Base-by-base conservation (phyloP, 2,329 filamentous ascomycete genomes). In the Exophiala calicioides region DNA sequence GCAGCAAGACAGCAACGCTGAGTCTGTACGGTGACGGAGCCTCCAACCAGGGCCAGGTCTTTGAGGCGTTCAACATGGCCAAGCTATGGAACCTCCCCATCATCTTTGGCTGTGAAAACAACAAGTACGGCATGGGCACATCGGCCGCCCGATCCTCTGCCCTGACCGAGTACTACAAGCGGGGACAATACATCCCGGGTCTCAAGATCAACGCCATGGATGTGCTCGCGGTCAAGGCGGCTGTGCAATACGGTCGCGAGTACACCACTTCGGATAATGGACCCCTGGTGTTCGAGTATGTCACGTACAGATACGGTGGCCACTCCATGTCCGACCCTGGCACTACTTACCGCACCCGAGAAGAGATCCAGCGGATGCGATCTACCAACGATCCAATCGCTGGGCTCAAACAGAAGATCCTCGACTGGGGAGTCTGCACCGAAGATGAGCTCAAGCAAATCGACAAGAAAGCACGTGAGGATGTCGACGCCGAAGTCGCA, bases 131-230 rank as follows among this genome's bases (percentile, higher is more conserved):
- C 72, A 98, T 98, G 93, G 93, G 93, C 75, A 98, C 93, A 56
- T 87, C 93, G 53, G 91, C 93, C 60, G 85, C 86, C 73, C 90
- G 93, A 65, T 90, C 93, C 53, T 91, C 93, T 52, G 93, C 93
- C 63, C 76, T 96, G 68, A 97, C 93, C 71, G 93, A 98, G 73
- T 98, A 98, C 85, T 97, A 98, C 84, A 97, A 97, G 85, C 91
- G 93, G 75, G 93, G 93, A 60, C 93, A 98, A 77, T 98, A 97
- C 80, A 98, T 98, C 61, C 91, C 93, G 48, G 93, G 93, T 77
- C 83, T 98, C 64, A 98, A 98, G 82, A 89, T 98, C 72, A 98
- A 98, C 76, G 93, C 89, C 67, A 98, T 98, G 93, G 93, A 98
- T 69, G 90, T 95, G 62, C 86, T 98, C 55, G 91, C 93, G 57